A percentile compares a stretch with the other conserved stretches of the same genome.
phyloP scores from a whole-genome alignment of 257 asterid genomes.

The Cruciata laevipes region DNA sequence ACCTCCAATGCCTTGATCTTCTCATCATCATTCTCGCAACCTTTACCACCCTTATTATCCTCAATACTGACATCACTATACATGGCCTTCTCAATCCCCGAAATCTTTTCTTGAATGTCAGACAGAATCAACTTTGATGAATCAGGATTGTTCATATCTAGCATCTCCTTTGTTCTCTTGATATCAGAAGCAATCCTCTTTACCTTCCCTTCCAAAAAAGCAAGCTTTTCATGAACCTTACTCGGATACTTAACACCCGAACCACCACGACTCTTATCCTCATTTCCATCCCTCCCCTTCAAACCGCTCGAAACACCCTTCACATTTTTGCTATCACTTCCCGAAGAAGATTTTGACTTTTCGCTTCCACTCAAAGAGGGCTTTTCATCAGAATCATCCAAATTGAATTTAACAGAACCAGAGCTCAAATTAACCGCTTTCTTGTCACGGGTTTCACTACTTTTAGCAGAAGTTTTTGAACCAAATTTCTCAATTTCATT shows the following conservation, averaged over 20 bases:
- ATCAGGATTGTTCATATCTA: slow-evolving; percentile 56
- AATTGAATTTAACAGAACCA: slow-evolving; percentile 14
- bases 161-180: slow-evolving; percentile 67
- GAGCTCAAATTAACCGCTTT: slow-evolving; percentile 25
- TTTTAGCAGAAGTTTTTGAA: slow-evolving; percentile 15
- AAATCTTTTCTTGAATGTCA: slow-evolving; percentile 63
- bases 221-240: slow-evolving; percentile 73
- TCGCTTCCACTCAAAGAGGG: slow-evolving; percentile 18
- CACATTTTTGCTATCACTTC: slow-evolving; percentile 24
- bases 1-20: slow-evolving; percentile 13
- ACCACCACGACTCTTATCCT: slow-evolving; percentile 14
- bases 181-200: slow-evolving; percentile 71
- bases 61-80: slow-evolving; percentile 33
- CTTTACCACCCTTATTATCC: slow-evolving; percentile 22
- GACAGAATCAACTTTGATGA: slow-evolving; percentile 56
- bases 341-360: slow-evolving; percentile 26
- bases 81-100: slow-evolving; percentile 78
- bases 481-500: slow-evolving; percentile 21
- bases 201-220: slow-evolving; percentile 74
- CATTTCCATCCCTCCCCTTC: slow-evolving; percentile 29
- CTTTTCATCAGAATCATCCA: slow-evolving; percentile 20
- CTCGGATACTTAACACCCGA: slow-evolving; percentile 37
- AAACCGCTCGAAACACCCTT: slow-evolving; percentile 24
- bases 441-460: slow-evolving; percentile 13
- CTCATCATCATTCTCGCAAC: slow-evolving; percentile 20